phyloP scores from a whole-genome alignment of 2,329 filamentous ascomycete genomes.

The Waltergamsia citrina region DNA sequence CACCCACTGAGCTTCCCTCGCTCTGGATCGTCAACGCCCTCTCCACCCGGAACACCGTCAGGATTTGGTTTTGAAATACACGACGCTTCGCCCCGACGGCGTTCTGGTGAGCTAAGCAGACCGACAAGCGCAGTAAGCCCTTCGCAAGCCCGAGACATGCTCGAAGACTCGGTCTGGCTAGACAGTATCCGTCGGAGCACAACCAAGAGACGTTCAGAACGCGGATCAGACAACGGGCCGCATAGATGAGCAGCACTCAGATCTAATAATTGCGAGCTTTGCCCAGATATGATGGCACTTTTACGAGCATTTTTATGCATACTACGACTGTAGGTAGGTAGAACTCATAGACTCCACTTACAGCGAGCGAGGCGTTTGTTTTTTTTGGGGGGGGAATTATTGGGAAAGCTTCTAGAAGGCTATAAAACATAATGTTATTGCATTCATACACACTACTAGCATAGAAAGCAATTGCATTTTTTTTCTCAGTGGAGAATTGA shows the following conservation, averaged over 20 bases:
- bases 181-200: slow-evolving; percentile 86
- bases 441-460: no score
- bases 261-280: slow-evolving; percentile 5
- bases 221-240: slow-evolving; percentile 28
- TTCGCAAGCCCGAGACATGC: slow-evolving; percentile 70
- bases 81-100: slow-evolving; percentile 24
- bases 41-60: slow-evolving; percentile 22
- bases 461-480: no score
- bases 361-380: no score
- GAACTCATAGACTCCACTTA: no score
- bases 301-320: neutral
- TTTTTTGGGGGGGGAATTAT: no score
- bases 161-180: slow-evolving; percentile 87
- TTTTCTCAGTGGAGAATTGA: no score
- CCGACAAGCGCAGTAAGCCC: slow-evolving; percentile 63
- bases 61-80: slow-evolving; percentile 51
- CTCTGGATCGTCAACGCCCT: slow-evolving; percentile 28
- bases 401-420: no score
- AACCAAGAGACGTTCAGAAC: slow-evolving; percentile 47
- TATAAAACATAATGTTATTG: no score
- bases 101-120: slow-evolving; percentile 37
- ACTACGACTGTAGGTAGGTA: neutral
- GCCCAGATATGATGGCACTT: neutral
- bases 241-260: slow-evolving; percentile 18
- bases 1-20: slow-evolving; percentile 48